Evolutionary conservation across 176 grass and related monocot genomes (phyloP), one percentile per base, ranked within the genome.

Genomic region (Oryza officinalis): DNA sequence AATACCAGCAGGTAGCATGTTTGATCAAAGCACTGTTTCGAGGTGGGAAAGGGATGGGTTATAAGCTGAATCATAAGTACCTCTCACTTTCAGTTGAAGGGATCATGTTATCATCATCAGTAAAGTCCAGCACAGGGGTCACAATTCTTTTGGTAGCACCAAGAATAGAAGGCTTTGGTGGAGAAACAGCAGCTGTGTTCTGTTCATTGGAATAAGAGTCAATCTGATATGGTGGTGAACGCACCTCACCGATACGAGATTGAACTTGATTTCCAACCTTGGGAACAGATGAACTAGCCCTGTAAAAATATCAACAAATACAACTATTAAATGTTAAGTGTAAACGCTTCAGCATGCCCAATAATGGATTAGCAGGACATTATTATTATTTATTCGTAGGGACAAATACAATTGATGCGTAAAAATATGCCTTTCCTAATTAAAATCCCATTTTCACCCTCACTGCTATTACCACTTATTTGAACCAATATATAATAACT

Each of bases 31-130:
- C 35, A 40, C 35, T 68, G 8, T 67, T 72, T 59, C 52, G 23
- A 66, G 44, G 60, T 76, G 18, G 50, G 14, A 74, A 76, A 49
- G 20, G 31, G n/a, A 59, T 73, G 20, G 81, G 26, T 57, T 32
- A 69, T 72, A 80, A 75, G 49, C 10, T 67, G 54, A 78, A 67
- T 41, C 69, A 79, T 12, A 82, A 72, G 23, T 79, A 91, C 89
- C 92, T 89, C 41, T 91, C 84, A 85, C 66, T 41, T 81, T 91
- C 87, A 70, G 67, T 84, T 78, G 81, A 87, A 81, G 87, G 77
- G 63, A 47, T 75, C 26, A 60, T 47, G 7, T 75, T 28, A 57
- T n/a, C 76, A 17, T 85, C 92, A 43, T 73, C 81, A 71, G 38
- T 79, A n/a, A 74, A 73, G 33, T 59, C 76, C 67, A 80, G 49